Evolutionary conservation across 495 filamentous ascomycete species (phyloP), one percentile per base, ranked within the genome.

Genomic region (Podospora didyma): DNA sequence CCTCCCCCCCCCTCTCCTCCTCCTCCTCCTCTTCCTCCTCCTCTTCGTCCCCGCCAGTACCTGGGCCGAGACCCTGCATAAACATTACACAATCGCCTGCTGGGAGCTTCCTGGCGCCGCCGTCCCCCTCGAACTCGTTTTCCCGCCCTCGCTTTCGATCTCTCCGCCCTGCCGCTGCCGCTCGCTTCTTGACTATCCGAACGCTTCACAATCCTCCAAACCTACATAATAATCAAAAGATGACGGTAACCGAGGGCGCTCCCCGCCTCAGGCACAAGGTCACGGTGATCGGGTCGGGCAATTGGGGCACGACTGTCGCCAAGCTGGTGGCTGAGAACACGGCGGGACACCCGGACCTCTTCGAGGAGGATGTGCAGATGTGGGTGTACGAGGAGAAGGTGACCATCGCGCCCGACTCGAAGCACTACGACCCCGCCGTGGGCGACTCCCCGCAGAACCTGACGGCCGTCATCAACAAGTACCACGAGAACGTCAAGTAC

Each of bases 401-500:
- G 41, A 82, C 83, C 49, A 75, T 95, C 51, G 73, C 88, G n/a
- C 77, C 85, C 64, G 73, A 73, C 46, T 87, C 83, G 10, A 75
- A 74, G 41, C 75, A 87, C 74, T 85, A 86, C 71, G 71, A 86
- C 52, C 60, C 63, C 12, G 42, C 60, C 12, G 63, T 66, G 12
- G 70, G 67, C 57, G 79, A 82, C 54, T 76, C 83, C 47, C 82
- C 86, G 2, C 89, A 90, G 68, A 96, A 96, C 69, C 84, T 99
- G 67, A 95, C 93, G 9, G 73, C 82, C 12, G 72, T 99, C 57
- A 94, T 99, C 85, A 99, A 99, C 76, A 79, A 79, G 23, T 75
- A 86, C 62, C 91, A 99, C 72, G 95, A 99, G 77, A 99, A 99
- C 69, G 79, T 96, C 74, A 99, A 97, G 69, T 99, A 99, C 74